Conservation (phyloP, 495 filamentous ascomycete species). For the Bacidia gigantensis region DNA sequence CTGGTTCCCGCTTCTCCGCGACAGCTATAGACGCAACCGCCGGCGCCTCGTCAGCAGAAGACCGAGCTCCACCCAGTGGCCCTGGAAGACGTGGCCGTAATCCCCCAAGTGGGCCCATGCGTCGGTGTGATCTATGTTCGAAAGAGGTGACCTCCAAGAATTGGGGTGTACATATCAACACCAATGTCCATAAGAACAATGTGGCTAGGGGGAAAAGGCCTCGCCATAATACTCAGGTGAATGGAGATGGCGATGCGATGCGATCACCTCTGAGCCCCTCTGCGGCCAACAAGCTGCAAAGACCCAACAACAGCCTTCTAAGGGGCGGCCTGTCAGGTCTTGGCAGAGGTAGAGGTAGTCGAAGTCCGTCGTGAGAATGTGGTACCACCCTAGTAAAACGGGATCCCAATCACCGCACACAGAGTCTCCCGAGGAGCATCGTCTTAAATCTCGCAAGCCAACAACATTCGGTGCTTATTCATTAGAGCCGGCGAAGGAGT, state of each 20-base stretch:
- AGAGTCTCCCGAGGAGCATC: no score
- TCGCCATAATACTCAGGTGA: not conserved
- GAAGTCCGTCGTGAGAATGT: not conserved
- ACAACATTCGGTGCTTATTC: no score
- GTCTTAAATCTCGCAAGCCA: no score
- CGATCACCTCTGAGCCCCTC: not conserved
- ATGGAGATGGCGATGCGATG: not conserved
- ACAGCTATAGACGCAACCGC: not conserved
- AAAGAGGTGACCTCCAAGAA: not conserved
- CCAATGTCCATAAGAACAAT: not conserved
- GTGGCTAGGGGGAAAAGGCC: not conserved
- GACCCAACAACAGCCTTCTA: not conserved
- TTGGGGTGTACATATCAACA: slow-evolving; percentile 5
- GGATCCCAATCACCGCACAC: no score
- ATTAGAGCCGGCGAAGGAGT: no score
- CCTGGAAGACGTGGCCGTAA: not conserved
- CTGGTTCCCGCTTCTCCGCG: not conserved
- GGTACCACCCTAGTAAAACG: no score
- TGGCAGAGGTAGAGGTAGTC: not conserved
- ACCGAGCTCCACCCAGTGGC: not conserved
- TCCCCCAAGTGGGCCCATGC: not conserved
- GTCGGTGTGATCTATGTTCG: not conserved
- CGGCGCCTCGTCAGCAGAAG: not conserved
- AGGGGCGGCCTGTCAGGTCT: not conserved
- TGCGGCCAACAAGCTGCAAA: not conserved